A percentile compares a stretch with the other conserved stretches of the same genome.
phyloP scores from a whole-genome alignment of 805 yeast species.

The Candida ponderosae region DNA sequence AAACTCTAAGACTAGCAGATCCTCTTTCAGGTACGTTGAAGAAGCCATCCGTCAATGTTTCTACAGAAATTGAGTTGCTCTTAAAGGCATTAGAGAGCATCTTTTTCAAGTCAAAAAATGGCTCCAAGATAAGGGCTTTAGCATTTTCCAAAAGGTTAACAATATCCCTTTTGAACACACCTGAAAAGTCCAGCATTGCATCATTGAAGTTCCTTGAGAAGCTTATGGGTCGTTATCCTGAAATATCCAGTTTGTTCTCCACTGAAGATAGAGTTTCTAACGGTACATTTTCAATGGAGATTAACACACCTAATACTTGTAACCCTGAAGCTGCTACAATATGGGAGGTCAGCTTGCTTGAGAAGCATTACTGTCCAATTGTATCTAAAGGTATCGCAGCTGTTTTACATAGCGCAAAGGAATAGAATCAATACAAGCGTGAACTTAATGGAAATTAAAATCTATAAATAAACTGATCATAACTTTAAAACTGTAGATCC shows the following conservation, averaged over 20 bases:
- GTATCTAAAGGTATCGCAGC: constrained; percentile 60
- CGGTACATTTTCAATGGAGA: constrained; percentile 64
- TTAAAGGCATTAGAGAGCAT: constrained; percentile 71
- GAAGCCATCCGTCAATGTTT: constrained; percentile 73
- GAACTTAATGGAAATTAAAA: constrained; percentile 5
- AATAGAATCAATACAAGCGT: constrained; percentile 8
- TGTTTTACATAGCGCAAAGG: constrained; percentile 28
- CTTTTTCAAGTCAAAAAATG: constrained; percentile 69
- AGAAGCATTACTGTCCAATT: constrained; percentile 75
- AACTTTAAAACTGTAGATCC: constrained; percentile 17
- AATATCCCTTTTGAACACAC: constrained; percentile 59
- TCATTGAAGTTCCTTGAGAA: constrained; percentile 71
- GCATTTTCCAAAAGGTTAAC: constrained; percentile 82
- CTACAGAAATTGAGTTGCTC: constrained; percentile 82
- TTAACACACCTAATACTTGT: constrained; percentile 60
- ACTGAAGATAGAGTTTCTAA: constrained; percentile 86
- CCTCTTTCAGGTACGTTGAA: constrained; percentile 44
- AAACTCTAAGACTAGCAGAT: constrained; percentile 72
- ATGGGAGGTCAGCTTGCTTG: constrained; percentile 80
- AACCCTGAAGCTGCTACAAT: constrained; percentile 85
- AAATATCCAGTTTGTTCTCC: constrained; percentile 66
- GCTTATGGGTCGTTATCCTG: constrained; percentile 62
- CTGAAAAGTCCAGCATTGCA: constrained; percentile 83
- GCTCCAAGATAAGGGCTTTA: constrained; percentile 56
- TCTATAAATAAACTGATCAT: constrained; percentile 7